Base-by-base conservation (phyloP, 2,329 filamentous ascomycete species). In the Cladorrhinum sp. region DNA sequence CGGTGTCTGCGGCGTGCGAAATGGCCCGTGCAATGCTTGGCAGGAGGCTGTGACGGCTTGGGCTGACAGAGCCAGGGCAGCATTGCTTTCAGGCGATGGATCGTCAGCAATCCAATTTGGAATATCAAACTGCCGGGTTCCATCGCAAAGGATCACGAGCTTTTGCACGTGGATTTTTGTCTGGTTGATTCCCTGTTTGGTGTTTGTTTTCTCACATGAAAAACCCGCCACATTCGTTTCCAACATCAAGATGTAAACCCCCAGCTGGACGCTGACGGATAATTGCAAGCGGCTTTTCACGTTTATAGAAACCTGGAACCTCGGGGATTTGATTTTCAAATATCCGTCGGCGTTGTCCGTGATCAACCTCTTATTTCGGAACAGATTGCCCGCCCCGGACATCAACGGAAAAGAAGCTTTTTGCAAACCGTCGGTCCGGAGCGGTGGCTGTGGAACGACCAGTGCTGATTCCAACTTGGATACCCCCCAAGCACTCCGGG, bases 21-120 rank as follows among this genome's bases (percentile, higher is more conserved):
- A 24, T 67, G 65, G 67, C 30, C 65, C 62, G 67, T 69, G 66
- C 65, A 23, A 20, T 51, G 30, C 66, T 66, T 66, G 64, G 64
- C 62, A 62, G 52, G 65, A 63, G 65, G 67, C 65, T 66, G 66
- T 65, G 62, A 63, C 50, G 46, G 28, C 33, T 16, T 36, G 33
- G 33, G 52, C 55, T 49, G 36, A 46, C 21, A 23, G 20, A 55
- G 54, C 23, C 20, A 46, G 36, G 26, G 53, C 30, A 56, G 36
- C 28, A 21, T 36, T 16, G 14, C 33, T 36, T 36, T 16, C 3
- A 36, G 7, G 33, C 12, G 14, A 36, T 28, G 26, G 26, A 9
- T 36, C 33, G 12, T 36, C 33, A 10, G 24, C 33, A 39, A 48
- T 18, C 30, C 50, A 55, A 48, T 42, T 60, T 42, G 36, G 54